Base-by-base conservation (phyloP, 345 rosid species). In the Ceriops tagal region DNA sequence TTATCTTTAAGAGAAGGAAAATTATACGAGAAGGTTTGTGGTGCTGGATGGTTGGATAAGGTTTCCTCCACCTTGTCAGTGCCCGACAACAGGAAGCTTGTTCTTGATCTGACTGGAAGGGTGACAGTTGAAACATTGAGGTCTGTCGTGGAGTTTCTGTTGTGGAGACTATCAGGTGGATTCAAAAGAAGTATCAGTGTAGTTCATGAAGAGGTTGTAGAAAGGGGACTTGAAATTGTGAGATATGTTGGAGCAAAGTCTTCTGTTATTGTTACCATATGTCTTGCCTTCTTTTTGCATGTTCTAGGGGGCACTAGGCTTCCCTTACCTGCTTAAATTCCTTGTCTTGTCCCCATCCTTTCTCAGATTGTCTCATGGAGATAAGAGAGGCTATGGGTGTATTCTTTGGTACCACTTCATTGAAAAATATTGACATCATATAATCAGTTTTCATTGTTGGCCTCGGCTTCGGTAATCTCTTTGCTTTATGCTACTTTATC, bases 41-140 rank as follows among this genome's bases (percentile, higher is more conserved):
- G 62, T 60, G 71, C 71, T 16, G 89, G 89, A 32, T 88, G 91
- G 92, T 73, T 75, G 8, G 78, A 72, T 6, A 68, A 72, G 72
- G 84, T 91, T 65, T 79, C 89, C 1, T 79, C 89, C 10, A 84
- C 92, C 34, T 74, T 85, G 78, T 80, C 96, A 1, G 86, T 84
- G 70, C 99, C 99, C 0, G 79, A 85, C 67, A 96, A 96, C 71
- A 77, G 85, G 69, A 84, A 60, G 80, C 88, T 92, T 82, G 84
- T 89, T 85, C 84, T 92, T 39, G 97, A 96, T 75, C 87, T 92
- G 75, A 92, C 98, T 2, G 96, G 99, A 67, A 85, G 92, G 82
- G 96, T 90, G 64, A 90, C 99, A 4, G 68, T 90, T 49, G 92
- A 85, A 62, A 87, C 92, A 0, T 51, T 87, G 28, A 89, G 89